Evolutionary conservation across 2,329 filamentous ascomycete genomes (phyloP).

Genomic region (Pyricularia pennisetigena): DNA sequence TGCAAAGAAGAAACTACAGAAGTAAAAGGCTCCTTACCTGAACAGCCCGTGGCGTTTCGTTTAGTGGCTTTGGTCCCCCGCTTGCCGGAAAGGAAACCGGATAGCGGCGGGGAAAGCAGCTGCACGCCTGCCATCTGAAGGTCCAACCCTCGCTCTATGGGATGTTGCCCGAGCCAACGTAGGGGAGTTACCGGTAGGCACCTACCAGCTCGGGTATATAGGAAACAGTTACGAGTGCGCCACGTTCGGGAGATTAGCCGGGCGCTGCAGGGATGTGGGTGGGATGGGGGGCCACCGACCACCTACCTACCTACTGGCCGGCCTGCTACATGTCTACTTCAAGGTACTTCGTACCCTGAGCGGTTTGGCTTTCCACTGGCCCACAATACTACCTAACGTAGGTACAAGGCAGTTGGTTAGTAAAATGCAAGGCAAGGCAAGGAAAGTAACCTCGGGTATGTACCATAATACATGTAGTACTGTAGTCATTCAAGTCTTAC

Average conservation of each 20-base stretch:
- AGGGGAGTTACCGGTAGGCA: not conserved
- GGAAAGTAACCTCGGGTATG: not conserved
- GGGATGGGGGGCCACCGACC: not conserved
- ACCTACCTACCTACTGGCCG: not conserved
- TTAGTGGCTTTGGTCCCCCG: not conserved
- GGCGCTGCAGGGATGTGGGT: not conserved
- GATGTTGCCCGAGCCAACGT: not conserved
- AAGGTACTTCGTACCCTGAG: not conserved
- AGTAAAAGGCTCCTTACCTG: not conserved
- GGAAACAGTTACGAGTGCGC: not conserved
- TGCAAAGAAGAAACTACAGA: not conserved
- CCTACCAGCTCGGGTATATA: not conserved
- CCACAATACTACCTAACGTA: no score
- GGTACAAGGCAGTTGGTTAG: not conserved
- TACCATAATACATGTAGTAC: no score
- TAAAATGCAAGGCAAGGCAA: not conserved
- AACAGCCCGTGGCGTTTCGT: not conserved
- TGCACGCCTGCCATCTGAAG: not conserved
- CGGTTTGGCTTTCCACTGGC: not conserved
- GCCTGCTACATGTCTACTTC: not conserved
- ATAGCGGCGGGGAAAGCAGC: not conserved
- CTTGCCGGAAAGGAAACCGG: not conserved
- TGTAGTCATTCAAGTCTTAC: not conserved
- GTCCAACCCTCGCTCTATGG: not conserved
- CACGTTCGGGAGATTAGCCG: not conserved